Evolutionary conservation across 495 filamentous ascomycete genomes (phyloP), one percentile per base, ranked within the genome.

Genomic region (Rostrohypoxylon terebratum): DNA sequence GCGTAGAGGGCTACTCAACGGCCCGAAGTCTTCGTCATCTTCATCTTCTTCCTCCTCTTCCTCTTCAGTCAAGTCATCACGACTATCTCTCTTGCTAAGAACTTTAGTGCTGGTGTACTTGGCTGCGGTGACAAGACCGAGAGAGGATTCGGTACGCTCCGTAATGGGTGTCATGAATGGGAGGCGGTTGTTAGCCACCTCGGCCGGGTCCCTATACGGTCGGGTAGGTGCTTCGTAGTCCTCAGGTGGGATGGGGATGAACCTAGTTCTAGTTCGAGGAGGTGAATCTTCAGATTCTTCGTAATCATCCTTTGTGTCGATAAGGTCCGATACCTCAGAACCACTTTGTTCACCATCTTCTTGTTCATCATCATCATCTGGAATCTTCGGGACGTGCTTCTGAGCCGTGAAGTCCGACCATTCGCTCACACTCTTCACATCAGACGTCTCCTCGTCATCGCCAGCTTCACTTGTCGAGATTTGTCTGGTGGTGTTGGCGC

Each of bases 161-260:
- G 95, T 93, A 66, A 99, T 99, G 11, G 96, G 96, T 0, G 96
- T 99, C 96, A 99, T 99, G 79, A 97, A 98, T 38, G 94, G 96
- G 7, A 98, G 84, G 55, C 94, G 90, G 77, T 91, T 96, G 69
- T 97, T 94, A 68, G 93, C 91, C 59, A 89, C 84, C 72, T 93
- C 87, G 1, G 84, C 85, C 69, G 92, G 88, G 73, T 96, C 90
- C 68, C 94, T 87, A 81, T 91, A 97, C 36, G 91, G 90, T 7
- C 89, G 85, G 33, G 83, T 90, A 9, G 93, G 90, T 14, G 90
- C 87, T 63, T 92, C 88, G 73, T 93, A 97, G 75, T 94, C 92
- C 75, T 96, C 92, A 3, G 94, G 94, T 54, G 94, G 94, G 21
- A 94, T 84, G 11, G 87, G 87, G n/a, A 89, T 83, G 58, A 86